These are phyloP conservation scores for Penicillium macrosclerotiorum DNA, from an alignment of 495 filamentous ascomycete species.

Conservation along the genomic window DNA sequence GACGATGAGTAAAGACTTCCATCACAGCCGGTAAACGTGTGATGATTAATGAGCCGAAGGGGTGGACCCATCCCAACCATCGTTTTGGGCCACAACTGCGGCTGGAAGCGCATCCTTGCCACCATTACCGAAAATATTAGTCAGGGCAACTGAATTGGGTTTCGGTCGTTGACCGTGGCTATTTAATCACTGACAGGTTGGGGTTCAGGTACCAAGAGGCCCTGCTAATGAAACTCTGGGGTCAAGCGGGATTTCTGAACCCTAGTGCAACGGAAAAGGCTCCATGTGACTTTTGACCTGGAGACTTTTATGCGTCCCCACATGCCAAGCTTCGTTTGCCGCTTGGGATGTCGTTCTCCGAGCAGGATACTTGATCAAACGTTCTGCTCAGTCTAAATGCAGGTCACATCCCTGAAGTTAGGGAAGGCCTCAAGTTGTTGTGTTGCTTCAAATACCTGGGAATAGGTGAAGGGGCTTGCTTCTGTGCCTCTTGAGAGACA, in stretches of 20 bases:
- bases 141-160: conserved; percentile 10
- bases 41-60: not conserved
- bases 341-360: too few species aligned
- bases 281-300: not conserved
- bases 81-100: too few species aligned
- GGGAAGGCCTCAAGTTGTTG: too few species aligned
- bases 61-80: too few species aligned
- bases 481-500: too few species aligned
- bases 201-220: not conserved
- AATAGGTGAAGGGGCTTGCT: too few species aligned
- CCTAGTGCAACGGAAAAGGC: not conserved
- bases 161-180: not conserved
- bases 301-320: too few species aligned
- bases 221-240: not conserved
- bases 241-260: not conserved
- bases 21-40: not conserved
- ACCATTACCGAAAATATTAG: conserved; percentile 10
- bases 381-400: too few species aligned
- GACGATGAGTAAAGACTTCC: not conserved
- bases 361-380: too few species aligned
- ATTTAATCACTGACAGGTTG: conserved; percentile 1
- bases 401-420: too few species aligned
- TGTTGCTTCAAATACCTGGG: too few species aligned
- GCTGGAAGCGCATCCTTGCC: conserved; percentile 17
- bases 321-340: too few species aligned